Evolutionary conservation across 176 grass and related monocot species (phyloP).

Genomic region (Echinochloa phyllopogon): DNA sequence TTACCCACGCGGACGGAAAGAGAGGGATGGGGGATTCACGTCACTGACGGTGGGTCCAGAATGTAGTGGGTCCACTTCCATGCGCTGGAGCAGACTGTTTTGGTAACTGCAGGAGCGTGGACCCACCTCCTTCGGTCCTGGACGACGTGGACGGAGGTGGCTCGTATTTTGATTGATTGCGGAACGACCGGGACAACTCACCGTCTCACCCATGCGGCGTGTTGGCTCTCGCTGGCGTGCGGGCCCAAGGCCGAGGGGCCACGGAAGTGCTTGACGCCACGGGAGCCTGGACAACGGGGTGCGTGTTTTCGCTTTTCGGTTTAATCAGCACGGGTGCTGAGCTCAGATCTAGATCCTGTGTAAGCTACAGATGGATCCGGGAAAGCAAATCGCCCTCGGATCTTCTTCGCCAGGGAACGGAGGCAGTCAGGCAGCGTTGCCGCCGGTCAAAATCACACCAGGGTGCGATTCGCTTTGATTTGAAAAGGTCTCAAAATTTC

Average conservation of each 20-base stretch:
- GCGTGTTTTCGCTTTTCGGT: too few relatives aligned
- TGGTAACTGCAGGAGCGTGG: not conserved
- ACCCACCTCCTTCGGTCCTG: not conserved
- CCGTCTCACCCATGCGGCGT: not conserved
- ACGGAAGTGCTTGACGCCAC: not conserved
- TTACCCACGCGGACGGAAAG: not conserved
- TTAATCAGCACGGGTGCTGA: too few relatives aligned
- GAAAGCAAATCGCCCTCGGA: too few relatives aligned
- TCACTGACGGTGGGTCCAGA: not conserved
- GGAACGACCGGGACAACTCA: not conserved
- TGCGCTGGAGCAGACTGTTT: not conserved
- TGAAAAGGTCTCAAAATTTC: too few relatives aligned
- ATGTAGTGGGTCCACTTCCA: not conserved
- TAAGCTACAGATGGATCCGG: too few relatives aligned
- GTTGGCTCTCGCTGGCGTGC: not conserved
- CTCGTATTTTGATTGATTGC: not conserved
- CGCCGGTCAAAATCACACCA: too few relatives aligned
- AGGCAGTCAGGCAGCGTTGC: too few relatives aligned
- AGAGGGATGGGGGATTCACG: rapidly evolving
- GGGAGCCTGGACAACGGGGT: too few relatives aligned
- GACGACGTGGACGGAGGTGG: not conserved
- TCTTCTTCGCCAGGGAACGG: too few relatives aligned
- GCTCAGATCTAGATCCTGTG: too few relatives aligned
- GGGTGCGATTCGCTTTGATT: too few relatives aligned
- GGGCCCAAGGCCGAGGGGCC: not conserved